Evolutionary conservation across 2,329 filamentous ascomycete species (phyloP), one percentile per base, ranked within the genome.

Genomic region (Colletotrichum sp.): DNA sequence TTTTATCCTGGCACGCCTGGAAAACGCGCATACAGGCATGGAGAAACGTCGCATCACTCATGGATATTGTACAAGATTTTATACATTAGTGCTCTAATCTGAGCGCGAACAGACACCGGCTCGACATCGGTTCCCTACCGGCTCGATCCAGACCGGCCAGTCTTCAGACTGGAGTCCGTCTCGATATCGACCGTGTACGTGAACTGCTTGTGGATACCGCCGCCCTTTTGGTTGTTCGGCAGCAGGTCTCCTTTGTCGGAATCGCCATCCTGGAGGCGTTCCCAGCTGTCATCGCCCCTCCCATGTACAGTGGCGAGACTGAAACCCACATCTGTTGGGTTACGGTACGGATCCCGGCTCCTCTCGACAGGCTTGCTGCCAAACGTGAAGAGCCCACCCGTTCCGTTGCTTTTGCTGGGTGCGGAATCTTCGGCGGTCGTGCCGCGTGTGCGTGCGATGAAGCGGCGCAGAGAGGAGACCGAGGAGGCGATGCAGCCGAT

Each of bases 401-500:
- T 68, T 38, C 57, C 57, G 60, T 71, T 30, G 60, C 72, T 69
- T 24, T 43, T 30, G 60, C 66, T 71, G 16, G 66, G 60, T 13
- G 67, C 68, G 18, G 76, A 70, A 36, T 43, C 38, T 10, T 76
- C 78, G 4, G 78, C 61, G 58, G 61, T 24, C 18, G 57, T 72
- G 38, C 75, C 77, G 32, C 69, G 68, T 9, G 63, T 58, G 16
- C 76, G 65, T 21, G 73, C 70, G 57, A 77, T 65, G 69, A 79
- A 68, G 26, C 75, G 75, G 18, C 78, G 78, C 3, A 79, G 75
- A 8, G 77, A 76, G 10, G 78, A 78, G 6, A 79, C 55, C 0
- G 78, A 79, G 12, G 78, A 78, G 34, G 78, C 78, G 66, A 79
- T 75, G 61, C 77, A 77, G 43, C 78, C 78, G 26, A 79, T 77